phyloP scores from a whole-genome alignment of 202 grass and related monocot genomes.

The Schoenoplectus triqueter region DNA sequence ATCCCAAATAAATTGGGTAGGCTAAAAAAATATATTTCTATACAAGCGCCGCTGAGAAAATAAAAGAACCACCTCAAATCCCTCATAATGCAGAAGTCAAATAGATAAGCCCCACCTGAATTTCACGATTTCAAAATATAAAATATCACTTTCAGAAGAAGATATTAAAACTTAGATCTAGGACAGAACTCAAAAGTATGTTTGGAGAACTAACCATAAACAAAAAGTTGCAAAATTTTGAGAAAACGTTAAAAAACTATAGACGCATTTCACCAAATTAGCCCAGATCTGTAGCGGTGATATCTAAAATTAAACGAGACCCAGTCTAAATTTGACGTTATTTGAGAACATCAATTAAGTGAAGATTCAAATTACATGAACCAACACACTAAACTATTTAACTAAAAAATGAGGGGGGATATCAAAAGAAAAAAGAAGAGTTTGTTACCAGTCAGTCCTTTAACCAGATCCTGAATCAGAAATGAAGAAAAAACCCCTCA shows the following conservation, averaged over 20 bases:
- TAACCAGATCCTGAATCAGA: constrained; percentile 41
- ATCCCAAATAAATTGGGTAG: too few species aligned
- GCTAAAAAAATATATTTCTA: not conserved
- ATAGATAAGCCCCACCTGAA: constrained; percentile 25
- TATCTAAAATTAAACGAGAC: constrained; percentile 28
- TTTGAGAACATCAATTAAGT: not conserved
- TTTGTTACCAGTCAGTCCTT: constrained; percentile 32
- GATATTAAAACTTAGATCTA: constrained; percentile 48
- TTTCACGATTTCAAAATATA: constrained; percentile 11
- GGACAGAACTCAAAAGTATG: constrained; percentile 43
- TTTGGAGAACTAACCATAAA: constrained; percentile 42
- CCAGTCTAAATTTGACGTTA: constrained; percentile 18
- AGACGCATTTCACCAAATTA: constrained; percentile 27
- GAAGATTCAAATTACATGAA: constrained; percentile 25
- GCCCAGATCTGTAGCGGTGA: constrained; percentile 40
- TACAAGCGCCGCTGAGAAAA: not conserved
- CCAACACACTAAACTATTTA: not conserved
- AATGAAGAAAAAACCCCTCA: constrained; percentile 30
- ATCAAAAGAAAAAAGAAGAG: constrained; percentile 26
- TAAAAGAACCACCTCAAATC: not conserved
- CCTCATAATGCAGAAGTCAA: constrained; percentile 27
- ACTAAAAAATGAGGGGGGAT: not conserved
- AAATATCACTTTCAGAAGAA: constrained; percentile 33
- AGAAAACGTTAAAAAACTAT: constrained; percentile 17
- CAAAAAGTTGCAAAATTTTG: constrained; percentile 21